Evolutionary conservation across 345 rosid species (phyloP).

Genomic region (Mercurialis annua): DNA sequence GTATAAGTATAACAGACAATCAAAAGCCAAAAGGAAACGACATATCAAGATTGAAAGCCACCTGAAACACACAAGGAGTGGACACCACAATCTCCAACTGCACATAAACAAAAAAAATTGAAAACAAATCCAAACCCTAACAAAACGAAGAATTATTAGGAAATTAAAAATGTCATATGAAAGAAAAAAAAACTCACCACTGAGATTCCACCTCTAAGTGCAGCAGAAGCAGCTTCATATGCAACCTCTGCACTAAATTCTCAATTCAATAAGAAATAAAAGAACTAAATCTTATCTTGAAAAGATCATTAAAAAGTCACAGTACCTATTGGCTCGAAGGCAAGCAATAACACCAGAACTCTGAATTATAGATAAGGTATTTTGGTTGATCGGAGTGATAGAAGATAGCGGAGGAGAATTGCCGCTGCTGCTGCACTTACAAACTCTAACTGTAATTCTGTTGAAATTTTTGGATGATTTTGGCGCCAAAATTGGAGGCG

Average conservation of each 20-base stretch:
- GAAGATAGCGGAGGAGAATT: slow-evolving; percentile 11
- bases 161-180: no score
- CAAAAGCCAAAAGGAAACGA: neutral
- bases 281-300: neutral
- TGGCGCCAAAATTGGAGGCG: neutral
- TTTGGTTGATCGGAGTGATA: slow-evolving; percentile 13
- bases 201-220: slow-evolving; percentile 50
- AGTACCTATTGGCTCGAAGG: slow-evolving; percentile 43
- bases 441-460: neutral
- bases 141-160: neutral
- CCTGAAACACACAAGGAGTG: slow-evolving; percentile 62
- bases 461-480: neutral
- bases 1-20: neutral
- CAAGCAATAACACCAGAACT: slow-evolving; percentile 54
- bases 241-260: slow-evolving; percentile 46
- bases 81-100: slow-evolving; percentile 59
- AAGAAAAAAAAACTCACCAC: slow-evolving; percentile 39
- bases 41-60: slow-evolving; percentile 12
- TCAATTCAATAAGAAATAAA: neutral
- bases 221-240: slow-evolving; percentile 51
- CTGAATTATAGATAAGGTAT: slow-evolving; percentile 34
- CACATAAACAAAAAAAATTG: slow-evolving; percentile 15
- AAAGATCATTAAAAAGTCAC: neutral
- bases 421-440: no score
- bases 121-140: slow-evolving; percentile 4